Evolutionary conservation across 495 filamentous ascomycete genomes (phyloP).

Genomic region (Mycothermus thermophilus): DNA sequence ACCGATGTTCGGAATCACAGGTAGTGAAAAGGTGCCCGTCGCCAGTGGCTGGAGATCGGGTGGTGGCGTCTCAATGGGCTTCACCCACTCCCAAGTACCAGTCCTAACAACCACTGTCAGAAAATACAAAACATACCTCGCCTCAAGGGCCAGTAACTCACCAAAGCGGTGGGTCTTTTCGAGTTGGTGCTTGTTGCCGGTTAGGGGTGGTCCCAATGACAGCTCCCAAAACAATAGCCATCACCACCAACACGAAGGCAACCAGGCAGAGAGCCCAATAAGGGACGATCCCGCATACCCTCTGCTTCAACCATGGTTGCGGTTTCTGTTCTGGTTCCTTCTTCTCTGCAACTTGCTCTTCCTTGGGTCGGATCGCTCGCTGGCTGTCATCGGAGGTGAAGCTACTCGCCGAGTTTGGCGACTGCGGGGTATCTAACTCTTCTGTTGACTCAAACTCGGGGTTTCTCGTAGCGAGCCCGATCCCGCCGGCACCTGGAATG

Average conservation of each 20-base stretch:
- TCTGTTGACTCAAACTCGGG: constrained; percentile 43
- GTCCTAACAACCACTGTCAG: too few species aligned
- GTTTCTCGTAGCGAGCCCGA: constrained; percentile 39
- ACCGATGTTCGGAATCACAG: too few species aligned
- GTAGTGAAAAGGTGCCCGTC: constrained; percentile 55
- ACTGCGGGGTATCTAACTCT: constrained; percentile 37
- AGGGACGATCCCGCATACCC: constrained; percentile 49
- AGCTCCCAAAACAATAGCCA: constrained; percentile 51
- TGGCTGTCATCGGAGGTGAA: constrained; percentile 31
- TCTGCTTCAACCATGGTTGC: constrained; percentile 43
- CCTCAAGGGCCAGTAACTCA: constrained; percentile 5
- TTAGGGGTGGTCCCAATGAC: constrained; percentile 34
- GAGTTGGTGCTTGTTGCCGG: constrained; percentile 15
- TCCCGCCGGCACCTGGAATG: constrained; percentile 34
- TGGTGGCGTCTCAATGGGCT: constrained; percentile 59
- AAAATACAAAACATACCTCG: background rate
- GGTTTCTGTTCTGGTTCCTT: constrained; percentile 32
- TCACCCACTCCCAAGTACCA: too few species aligned
- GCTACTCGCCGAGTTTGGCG: constrained; percentile 38
- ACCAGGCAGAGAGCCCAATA: constrained; percentile 53
- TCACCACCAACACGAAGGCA: constrained; percentile 37
- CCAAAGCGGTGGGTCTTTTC: constrained; percentile 14
- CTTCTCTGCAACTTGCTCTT: constrained; percentile 30
- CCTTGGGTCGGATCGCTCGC: constrained; percentile 28
- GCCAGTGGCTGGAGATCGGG: constrained; percentile 45